Conservation (phyloP, 805 yeast species). For the Starmerella geochares region DNA sequence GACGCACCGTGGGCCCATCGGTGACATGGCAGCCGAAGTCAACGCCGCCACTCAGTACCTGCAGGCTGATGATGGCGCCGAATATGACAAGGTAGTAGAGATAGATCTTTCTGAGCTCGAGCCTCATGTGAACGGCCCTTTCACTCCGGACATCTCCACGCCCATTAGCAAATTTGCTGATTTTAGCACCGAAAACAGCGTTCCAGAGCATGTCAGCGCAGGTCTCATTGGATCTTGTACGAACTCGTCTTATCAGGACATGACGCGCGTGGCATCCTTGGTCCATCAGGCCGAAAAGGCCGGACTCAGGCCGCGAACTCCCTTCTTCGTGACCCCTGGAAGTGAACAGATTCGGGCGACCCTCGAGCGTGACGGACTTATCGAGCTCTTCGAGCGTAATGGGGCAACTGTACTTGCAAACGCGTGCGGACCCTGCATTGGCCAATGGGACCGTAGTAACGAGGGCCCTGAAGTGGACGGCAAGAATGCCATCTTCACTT, state of each 20-base stretch:
- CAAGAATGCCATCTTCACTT: conserved; percentile 83
- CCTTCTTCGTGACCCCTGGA: conserved; percentile 95
- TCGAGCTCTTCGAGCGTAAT: conserved; percentile 64
- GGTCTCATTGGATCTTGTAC: conserved; percentile 98
- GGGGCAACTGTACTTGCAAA: conserved; percentile 92
- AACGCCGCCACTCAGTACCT: conserved; percentile 49
- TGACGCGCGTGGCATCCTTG: conserved; percentile 90
- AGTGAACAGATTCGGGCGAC: conserved; percentile 98
- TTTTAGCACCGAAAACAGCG: conserved; percentile 58
- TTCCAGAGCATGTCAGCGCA: conserved; percentile 82
- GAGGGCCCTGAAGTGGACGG: conserved; percentile 42
- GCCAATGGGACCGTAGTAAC: conserved; percentile 86
- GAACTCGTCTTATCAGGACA: conserved; percentile 95
- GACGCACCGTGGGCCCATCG: conserved; percentile 74
- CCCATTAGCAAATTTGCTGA: conserved; percentile 74
- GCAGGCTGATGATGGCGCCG: conserved; percentile 76
- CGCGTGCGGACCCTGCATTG: conserved; percentile 99
- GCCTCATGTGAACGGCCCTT: conserved; percentile 96
- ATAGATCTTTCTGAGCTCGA: conserved; percentile 77
- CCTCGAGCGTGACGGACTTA: conserved; percentile 86
- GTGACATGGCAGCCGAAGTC: conserved; percentile 62
- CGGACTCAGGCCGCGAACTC: conserved; percentile 82
- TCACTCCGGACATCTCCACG: conserved; percentile 95
- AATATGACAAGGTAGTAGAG: conserved; percentile 87
- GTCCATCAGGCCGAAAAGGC: conserved; percentile 76